phyloP scores from a whole-genome alignment of 345 rosid genomes.

The Hypericum androsaemum region DNA sequence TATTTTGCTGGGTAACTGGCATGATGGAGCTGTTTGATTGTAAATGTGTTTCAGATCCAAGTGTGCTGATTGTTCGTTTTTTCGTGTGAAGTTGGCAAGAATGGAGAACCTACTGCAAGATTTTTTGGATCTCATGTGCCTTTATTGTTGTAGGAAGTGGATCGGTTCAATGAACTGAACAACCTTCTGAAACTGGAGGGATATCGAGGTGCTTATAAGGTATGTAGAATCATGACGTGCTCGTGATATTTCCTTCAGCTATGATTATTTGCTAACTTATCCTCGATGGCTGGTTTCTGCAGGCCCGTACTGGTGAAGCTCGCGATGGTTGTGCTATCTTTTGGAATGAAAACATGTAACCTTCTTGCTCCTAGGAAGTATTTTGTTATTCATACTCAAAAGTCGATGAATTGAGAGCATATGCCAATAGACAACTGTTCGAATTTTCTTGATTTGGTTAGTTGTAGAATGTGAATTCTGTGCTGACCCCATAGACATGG shows the following conservation, averaged over 20 bases:
- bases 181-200: conserved; percentile 44
- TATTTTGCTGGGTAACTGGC: neutral
- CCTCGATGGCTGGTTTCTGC: conserved; percentile 16
- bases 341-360: conserved; percentile 71
- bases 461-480: neutral
- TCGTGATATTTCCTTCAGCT: neutral
- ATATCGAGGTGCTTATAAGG: conserved; percentile 71
- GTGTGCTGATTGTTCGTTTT: neutral
- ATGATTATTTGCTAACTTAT: conserved; percentile 1
- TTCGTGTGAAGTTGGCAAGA: neutral
- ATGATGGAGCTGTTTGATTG: too few relatives aligned
- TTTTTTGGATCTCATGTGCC: conserved; percentile 5
- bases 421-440: too few relatives aligned
- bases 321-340: conserved; percentile 82
- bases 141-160: conserved; percentile 49
- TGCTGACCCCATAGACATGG: neutral
- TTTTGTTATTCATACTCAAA: neutral
- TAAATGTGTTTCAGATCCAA: neutral
- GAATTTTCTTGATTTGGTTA: neutral
- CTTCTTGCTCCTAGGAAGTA: neutral
- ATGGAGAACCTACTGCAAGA: neutral
- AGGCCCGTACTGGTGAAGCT: conserved; percentile 85
- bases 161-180: conserved; percentile 50
- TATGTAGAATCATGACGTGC: conserved; percentile 15
- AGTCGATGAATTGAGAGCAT: neutral